Evolutionary conservation across 148 eudicot genomes (phyloP), one percentile per base, ranked within the genome.

Genomic region (Vaccinium darrowii): DNA sequence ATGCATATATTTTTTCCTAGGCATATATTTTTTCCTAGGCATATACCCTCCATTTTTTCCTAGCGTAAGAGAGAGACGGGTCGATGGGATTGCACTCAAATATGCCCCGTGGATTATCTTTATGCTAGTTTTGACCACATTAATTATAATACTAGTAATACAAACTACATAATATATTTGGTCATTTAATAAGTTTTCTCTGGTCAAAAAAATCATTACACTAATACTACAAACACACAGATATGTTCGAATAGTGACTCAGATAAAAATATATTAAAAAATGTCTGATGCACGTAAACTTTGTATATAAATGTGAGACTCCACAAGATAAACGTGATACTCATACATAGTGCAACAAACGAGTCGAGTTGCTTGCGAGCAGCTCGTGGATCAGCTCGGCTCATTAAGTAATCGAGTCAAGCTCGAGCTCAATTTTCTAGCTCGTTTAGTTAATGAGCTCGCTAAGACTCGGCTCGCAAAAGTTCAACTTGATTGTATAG

Each of bases 1-100:
- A 67, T 12, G 73, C 18, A 25, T 27, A 50, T 50, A 27, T 16
- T 6, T 79, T 18, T 79, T 16, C 23, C 0, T 79, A 53, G 12
- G 9, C 13, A 51, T 11, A 25, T 16, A 49, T 67, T 27, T 27
- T 27, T 27, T 27, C 27, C 27, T 79, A 53, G 12, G 9, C 13
- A 51, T 11, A 25, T 16, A 30, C 19, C 12, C 78, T 18, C 77
- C 9, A 49, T 67, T 27, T 27, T 27, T 27, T 27, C 27, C 27
- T 27, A 27, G 27, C 27, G 27, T 27, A 27, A 33, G 73, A 58
- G 50, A 7, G 49, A 53, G 52, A 65, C 49, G 67, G 63, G 79
- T 51, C 78, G 76, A 84, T 78, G 86, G 82, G 86, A 84, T 84
- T 63, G 60, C 82, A 84, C 82, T 84, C 86, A 84, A 84, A 84